These are phyloP conservation scores for Casuarina equisetifolia DNA, from an alignment of 306 rosid species.

Conservation along the genomic window DNA sequence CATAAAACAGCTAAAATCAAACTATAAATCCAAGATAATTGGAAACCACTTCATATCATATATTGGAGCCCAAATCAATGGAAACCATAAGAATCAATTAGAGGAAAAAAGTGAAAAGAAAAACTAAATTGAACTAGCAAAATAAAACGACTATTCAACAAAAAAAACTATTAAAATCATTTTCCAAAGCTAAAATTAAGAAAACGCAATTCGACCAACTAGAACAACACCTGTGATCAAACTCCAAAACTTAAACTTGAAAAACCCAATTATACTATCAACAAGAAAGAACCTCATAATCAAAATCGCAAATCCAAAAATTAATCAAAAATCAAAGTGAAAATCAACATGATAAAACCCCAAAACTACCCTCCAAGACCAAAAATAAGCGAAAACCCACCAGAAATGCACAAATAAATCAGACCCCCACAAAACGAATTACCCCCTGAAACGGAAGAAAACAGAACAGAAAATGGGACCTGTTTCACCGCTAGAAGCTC, in stretches of 20 bases:
- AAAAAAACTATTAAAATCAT: background rate
- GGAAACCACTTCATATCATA: constrained; percentile 1
- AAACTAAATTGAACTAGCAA: background rate
- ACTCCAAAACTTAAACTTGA: background rate
- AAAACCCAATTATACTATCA: background rate
- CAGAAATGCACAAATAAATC: background rate
- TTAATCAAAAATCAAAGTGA: background rate
- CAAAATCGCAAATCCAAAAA: constrained; percentile 6
- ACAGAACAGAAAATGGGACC: constrained; percentile 35
- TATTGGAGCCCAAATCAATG: constrained; percentile 1
- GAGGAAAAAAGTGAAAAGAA: background rate
- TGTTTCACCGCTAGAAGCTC: constrained; percentile 98
- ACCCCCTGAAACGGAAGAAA: background rate
- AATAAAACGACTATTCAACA: background rate
- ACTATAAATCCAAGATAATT: constrained; percentile 1
- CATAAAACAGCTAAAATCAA: constrained; percentile 24
- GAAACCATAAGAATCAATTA: background rate
- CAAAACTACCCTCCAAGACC: background rate
- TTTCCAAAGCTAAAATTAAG: background rate
- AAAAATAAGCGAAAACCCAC: background rate
- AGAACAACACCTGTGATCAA: background rate
- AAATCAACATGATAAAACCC: constrained; percentile 7
- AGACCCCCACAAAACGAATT: background rate
- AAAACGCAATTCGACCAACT: background rate
- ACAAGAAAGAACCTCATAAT: constrained; percentile 8